Base-by-base conservation (phyloP, 2,329 filamentous ascomycete genomes). In the Capronia epimyces region DNA sequence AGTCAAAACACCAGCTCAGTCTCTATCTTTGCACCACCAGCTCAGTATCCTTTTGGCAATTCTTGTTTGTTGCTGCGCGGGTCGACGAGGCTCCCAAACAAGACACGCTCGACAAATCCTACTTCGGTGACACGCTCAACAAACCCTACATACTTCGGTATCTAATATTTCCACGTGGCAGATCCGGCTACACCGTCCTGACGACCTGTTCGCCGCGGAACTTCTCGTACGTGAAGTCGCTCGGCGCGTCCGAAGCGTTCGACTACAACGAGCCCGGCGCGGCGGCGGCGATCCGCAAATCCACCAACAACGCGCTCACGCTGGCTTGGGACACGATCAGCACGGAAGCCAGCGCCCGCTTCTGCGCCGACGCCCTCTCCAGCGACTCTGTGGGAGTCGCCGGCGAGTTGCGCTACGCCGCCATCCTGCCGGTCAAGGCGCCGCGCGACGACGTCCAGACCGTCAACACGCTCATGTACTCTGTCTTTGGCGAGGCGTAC, bases 181-280 rank as follows among this genome's bases (percentile, higher is more conserved):
- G 54, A 1, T 60, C 69, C 10, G 71, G 72, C 3, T 66, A 71
- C 45, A 65, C 67, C 13, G 71, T 76, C 9, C 57, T 71, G 47
- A 66, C 64, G 2, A 70, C 71, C 0, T 67, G 68, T 1, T 68
- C 67, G 6, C 64, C 63, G 3, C 67, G 64, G 25, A 78, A 78
- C 61, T 71, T 72, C 18, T 69, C 68, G 1, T 69, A 69, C 46
- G 61, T 74, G n/a, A 71, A 69, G 56, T 56, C 58, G 4, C 69
- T 78, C 0, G 76, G 76, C 0, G 74, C 73, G 1, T 63, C 55
- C 9, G 56, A 66, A 1, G 70, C 69, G 1, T 73, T 75, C 43
- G 74, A 78, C 56, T 77, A 78, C 59, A 76, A 52, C 24, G 65
- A 67, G 3, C 44, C 62, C 3, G 60, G 60, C 2, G 62, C 63